Conservation (phyloP, 192 early-diverging fungal genomes). For the Pilobolus umbonatus region DNA sequence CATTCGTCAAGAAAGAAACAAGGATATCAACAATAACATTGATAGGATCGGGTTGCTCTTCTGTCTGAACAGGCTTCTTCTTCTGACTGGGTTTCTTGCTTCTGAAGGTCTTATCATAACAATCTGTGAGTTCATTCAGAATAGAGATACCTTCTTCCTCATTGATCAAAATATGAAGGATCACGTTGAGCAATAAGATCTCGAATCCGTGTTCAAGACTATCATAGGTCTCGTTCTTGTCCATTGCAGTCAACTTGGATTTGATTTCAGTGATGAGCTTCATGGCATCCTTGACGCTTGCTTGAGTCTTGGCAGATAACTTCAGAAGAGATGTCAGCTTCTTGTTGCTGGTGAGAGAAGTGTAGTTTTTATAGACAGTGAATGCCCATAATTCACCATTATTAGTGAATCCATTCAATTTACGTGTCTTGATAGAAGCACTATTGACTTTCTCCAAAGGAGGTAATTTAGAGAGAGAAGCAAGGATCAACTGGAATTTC, state of each 20-base stretch:
- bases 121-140: conserved; percentile 67
- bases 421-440: conserved; percentile 34
- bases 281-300: conserved; percentile 37
- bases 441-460: conserved; percentile 33
- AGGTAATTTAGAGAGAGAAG: conserved; percentile 57
- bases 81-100: conserved; percentile 35
- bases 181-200: conserved; percentile 63
- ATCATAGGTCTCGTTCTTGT: conserved; percentile 1
- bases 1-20: conserved; percentile 81
- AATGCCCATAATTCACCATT: conserved; percentile 59
- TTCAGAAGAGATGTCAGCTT: conserved; percentile 30
- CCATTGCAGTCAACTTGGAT: conserved; percentile 29
- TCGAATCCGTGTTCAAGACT: conserved; percentile 59
- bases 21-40: conserved; percentile 94
- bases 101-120: conserved; percentile 63
- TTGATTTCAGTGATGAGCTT: conserved; percentile 37
- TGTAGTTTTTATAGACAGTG: conserved; percentile 45
- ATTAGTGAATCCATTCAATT: conserved; percentile 49
- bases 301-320: conserved; percentile 36
- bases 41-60: conserved; percentile 71
- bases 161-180: conserved; percentile 60
- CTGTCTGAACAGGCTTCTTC: conserved; percentile 39
- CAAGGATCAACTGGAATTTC: conserved; percentile 63
- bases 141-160: conserved; percentile 59
- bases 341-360: conserved; percentile 37